These are phyloP conservation scores for Auriscalpium orientale DNA, from an alignment of 768 basidiomycete genomes.

Conservation along the genomic window DNA sequence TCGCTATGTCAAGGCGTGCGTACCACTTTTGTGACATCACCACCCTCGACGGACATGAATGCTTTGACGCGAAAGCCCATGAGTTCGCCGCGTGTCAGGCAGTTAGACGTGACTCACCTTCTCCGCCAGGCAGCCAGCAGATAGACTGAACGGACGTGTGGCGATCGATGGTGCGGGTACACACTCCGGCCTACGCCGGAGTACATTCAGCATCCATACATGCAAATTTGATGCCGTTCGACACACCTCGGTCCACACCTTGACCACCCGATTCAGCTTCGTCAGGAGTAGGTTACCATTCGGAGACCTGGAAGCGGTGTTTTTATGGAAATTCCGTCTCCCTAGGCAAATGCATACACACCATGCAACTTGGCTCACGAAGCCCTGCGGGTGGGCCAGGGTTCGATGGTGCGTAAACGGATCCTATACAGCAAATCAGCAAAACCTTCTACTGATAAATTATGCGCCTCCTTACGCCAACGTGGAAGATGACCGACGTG, in stretches of 20 bases:
- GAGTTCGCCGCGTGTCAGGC: background rate
- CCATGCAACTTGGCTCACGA: slow-evolving; percentile 75
- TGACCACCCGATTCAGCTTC: slow-evolving; percentile 55
- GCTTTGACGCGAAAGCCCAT: slow-evolving; percentile 27
- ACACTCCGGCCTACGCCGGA: slow-evolving; percentile 54
- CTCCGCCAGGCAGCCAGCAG: slow-evolving; percentile 59
- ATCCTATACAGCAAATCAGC: slow-evolving; percentile 29
- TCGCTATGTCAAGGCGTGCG: slow-evolving; percentile 8
- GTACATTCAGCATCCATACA: background rate
- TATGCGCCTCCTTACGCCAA: slow-evolving; percentile 39
- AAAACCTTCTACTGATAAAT: background rate
- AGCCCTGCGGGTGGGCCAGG: slow-evolving; percentile 62
- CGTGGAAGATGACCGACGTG: slow-evolving; percentile 59
- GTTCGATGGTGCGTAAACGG: slow-evolving; percentile 53
- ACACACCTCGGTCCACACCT: slow-evolving; percentile 65
- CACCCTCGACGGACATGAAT: slow-evolving; percentile 66
- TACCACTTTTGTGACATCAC: slow-evolving; percentile 53
- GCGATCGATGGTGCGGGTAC: slow-evolving; percentile 56
- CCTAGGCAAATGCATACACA: slow-evolving; percentile 18
- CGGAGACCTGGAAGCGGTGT: slow-evolving; percentile 48
- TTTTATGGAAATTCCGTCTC: background rate
- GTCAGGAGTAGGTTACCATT: slow-evolving; percentile 55
- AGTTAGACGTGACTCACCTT: slow-evolving; percentile 32
- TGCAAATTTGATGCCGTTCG: background rate
- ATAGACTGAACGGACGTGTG: slow-evolving; percentile 50